Evolutionary conservation across 2,329 filamentous ascomycete genomes (phyloP), one percentile per base, ranked within the genome.

Genomic region (Fusarium phyllophilum): DNA sequence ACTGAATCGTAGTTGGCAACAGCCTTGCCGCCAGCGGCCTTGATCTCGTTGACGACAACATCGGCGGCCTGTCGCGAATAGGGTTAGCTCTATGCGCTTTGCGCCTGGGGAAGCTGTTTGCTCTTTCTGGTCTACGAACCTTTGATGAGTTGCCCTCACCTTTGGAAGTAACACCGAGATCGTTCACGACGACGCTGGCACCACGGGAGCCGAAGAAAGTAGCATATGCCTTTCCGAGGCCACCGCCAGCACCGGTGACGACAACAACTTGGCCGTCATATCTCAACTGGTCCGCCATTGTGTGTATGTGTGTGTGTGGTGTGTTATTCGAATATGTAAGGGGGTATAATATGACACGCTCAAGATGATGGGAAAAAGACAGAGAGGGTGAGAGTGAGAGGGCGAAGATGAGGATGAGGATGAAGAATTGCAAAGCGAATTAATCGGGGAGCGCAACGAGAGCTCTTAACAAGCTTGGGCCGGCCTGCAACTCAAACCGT

Each of bases 1-100:
- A 97, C 96, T 82, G 90, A 91, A 86, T 99, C 93, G 88, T 98
- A 98, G 89, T 98, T 98, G 84, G 96, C 95, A 56, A 97, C 95
- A 68, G 96, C 96, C 84, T 97, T 97, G 83, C 96, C 96, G 83
- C 96, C 96, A 60, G 92, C 93, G 81, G 91, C 89, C 84, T 92
- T 95, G 84, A 96, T 96, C 85, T 94, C 92, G 78, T 94, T 86
- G 81, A 96, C 93, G 68, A 96, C 93, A 52, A 92, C 89, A 88
- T 97, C 94, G 79, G 94, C 94, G 73, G 93, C 92, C 93, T 96
- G 33, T 51, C 29, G 55, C 46, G 41, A 62, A 26, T n/a, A 17
- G 52, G 54, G 77, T 82, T 66, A 82, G 64, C 59, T 48, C 31
- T 60, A 56, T 70, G 66, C 38, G 51, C 68, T 29, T 55, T 52